Conservation (phyloP, 305 asterid genomes). For the Rubia occidens region DNA sequence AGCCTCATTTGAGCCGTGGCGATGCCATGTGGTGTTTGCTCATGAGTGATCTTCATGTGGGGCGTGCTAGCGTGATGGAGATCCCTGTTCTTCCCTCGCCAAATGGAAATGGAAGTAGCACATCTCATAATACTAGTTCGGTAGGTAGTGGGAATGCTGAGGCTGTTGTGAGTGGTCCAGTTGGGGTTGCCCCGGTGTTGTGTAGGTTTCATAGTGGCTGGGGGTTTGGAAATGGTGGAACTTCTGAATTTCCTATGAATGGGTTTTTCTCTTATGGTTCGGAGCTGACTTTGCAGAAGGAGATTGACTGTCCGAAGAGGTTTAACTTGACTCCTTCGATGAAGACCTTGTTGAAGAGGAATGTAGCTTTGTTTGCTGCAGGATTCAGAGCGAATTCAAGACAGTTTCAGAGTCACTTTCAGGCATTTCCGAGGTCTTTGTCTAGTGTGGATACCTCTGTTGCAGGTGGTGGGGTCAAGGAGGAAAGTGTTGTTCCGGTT, state of each 20-base stretch:
- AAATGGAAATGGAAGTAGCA: slow-evolving; percentile 24
- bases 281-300: slow-evolving; percentile 56
- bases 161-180: slow-evolving; percentile 38
- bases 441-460: slow-evolving; percentile 35
- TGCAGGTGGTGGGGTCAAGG: slow-evolving; percentile 21
- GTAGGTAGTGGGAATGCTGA: slow-evolving; percentile 33
- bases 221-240: slow-evolving; percentile 72
- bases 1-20: slow-evolving; percentile 68
- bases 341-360: slow-evolving; percentile 72
- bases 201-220: slow-evolving; percentile 85
- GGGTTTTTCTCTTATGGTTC: slow-evolving; percentile 45
- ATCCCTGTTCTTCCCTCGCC: slow-evolving; percentile 46
- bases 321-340: slow-evolving; percentile 81
- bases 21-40: slow-evolving; percentile 95
- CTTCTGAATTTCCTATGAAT: slow-evolving; percentile 53
- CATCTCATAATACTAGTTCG: slow-evolving; percentile 17
- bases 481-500: slow-evolving; percentile 21
- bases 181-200: slow-evolving; percentile 67
- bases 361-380: slow-evolving; percentile 85
- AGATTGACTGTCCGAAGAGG: slow-evolving; percentile 85
- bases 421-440: slow-evolving; percentile 45
- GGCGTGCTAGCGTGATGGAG: slow-evolving; percentile 80
- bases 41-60: slow-evolving; percentile 80
- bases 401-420: slow-evolving; percentile 44
- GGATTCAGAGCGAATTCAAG: slow-evolving; percentile 72